A percentile compares a stretch with the other conserved stretches of the same genome.
Evolutionary conservation across 2,329 filamentous ascomycete species (phyloP).

Genomic region (Hysterium pulicare): DNA sequence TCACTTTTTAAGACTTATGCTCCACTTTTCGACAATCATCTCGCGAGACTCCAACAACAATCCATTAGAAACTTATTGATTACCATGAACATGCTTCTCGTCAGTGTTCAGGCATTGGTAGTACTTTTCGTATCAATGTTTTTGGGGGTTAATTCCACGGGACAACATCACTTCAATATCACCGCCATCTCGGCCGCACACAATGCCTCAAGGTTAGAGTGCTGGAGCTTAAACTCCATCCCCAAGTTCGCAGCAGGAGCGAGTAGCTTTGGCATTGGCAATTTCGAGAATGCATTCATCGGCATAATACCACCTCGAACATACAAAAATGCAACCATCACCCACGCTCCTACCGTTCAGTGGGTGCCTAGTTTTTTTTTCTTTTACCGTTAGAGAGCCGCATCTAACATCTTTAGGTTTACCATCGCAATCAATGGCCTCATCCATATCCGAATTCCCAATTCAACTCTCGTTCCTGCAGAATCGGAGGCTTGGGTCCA

Average conservation of each 20-base stretch:
- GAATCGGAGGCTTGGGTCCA: slow-evolving; percentile 9
- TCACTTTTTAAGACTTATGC: too few relatives aligned
- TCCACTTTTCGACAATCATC: too few relatives aligned
- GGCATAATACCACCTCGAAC: slow-evolving; percentile 9
- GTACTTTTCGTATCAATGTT: too few relatives aligned
- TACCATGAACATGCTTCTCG: too few relatives aligned
- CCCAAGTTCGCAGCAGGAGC: slow-evolving; percentile 4
- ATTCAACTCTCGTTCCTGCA: background rate
- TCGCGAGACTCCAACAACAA: too few relatives aligned
- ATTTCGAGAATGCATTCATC: slow-evolving; percentile 4
- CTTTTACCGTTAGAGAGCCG: too few relatives aligned
- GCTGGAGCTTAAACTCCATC: slow-evolving; percentile 4
- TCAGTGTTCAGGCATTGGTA: too few relatives aligned
- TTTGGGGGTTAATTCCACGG: too few relatives aligned
- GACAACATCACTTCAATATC: slow-evolving; percentile 8
- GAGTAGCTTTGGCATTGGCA: slow-evolving; percentile 7
- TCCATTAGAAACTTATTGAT: too few relatives aligned
- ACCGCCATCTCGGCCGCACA: slow-evolving; percentile 8
- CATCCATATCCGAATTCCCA: slow-evolving; percentile 6
- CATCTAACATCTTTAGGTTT: too few relatives aligned
- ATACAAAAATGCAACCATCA: slow-evolving; percentile 1
- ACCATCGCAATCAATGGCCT: slow-evolving; percentile 8
- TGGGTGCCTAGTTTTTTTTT: too few relatives aligned
- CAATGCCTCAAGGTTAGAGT: slow-evolving; percentile 6
- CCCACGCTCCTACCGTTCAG: slow-evolving; percentile 5